Evolutionary conservation across 768 basidiomycete species (phyloP), one percentile per base, ranked within the genome.

Genomic region (Suillus tomentosus): DNA sequence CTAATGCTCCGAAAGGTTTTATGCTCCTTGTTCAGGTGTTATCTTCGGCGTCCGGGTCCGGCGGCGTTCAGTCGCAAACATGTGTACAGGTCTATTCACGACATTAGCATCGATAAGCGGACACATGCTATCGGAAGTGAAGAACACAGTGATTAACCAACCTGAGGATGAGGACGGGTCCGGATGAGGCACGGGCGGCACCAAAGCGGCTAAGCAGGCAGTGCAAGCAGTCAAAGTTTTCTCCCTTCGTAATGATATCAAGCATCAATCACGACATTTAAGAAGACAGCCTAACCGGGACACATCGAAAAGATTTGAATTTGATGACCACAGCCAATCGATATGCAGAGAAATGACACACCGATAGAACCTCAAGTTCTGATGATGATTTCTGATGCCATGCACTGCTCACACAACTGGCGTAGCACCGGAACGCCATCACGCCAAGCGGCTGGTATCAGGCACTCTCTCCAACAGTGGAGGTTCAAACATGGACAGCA

Each of bases 331-430:
- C 19, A 37, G 7, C 10, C 36, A 34, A 54, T 54, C 31, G 39
- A 42, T 27, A 58, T 58, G 10, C 14, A 40, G 24, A 57, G 24
- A 58, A 58, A 58, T 27, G 57, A 58, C 57, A 27, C 57, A 58
- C 57, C 39, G 17, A 7, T 42, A 31, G 42, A 42, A 42, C 24
- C 10, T 15, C 19, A 19, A 42, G 10, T 19, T 58, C 31, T 19
- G 56, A 58, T 58, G 22, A 39, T 2, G 17, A 11, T 27, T 58
- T 58, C 57, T 58, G 57, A 42, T 58, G 40, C 27, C 17, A 19
- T 24, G 11, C 17, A n/a, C 11, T 17, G 17, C 57, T 31, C 57
- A 13, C 39, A 27, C 40, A 42, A 40, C 40, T 24, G 56, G 15
- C 14, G 22, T 11, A 34, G 56, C 37, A 37, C 37, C 10, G 14